Evolutionary conservation across 768 basidiomycete genomes (phyloP).

Genomic region (Trametes villosa): DNA sequence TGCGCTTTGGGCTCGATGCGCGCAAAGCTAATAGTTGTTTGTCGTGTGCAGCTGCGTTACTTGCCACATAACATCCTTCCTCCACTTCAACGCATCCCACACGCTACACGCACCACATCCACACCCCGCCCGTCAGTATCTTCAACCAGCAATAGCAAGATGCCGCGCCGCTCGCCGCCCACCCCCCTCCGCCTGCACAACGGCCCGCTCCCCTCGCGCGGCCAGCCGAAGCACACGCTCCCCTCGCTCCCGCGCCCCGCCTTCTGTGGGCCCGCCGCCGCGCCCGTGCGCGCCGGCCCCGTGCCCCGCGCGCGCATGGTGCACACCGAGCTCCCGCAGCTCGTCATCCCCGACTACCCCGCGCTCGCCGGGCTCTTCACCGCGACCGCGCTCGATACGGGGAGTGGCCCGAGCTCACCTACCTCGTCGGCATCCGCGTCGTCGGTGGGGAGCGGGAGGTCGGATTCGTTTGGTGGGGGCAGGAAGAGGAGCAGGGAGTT

Average conservation of each 20-base stretch:
- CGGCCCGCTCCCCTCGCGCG: conserved; percentile 67
- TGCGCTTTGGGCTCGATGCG: not conserved
- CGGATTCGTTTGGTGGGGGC: not conserved
- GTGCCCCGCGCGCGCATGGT: conserved; percentile 27
- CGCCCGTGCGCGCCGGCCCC: conserved; percentile 9
- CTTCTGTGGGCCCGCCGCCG: conserved; percentile 30
- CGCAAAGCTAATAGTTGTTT: not conserved
- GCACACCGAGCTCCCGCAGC: conserved; percentile 20
- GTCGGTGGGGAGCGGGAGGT: not conserved
- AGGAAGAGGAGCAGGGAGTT: conserved; percentile 20
- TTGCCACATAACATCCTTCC: conserved; percentile 2
- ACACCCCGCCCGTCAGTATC: not conserved
- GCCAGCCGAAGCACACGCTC: conserved; percentile 63
- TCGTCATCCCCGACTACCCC: conserved; percentile 12
- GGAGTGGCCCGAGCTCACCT: conserved; percentile 26
- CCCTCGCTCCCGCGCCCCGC: conserved; percentile 66
- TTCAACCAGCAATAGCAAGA: conserved; percentile 32
- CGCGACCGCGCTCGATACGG: conserved; percentile 4
- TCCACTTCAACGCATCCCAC: not conserved
- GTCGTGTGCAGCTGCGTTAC: not conserved
- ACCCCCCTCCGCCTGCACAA: conserved; percentile 62
- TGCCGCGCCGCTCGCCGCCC: conserved; percentile 74
- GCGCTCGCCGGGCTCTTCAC: conserved; percentile 1
- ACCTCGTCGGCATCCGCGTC: conserved; percentile 21
- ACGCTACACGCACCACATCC: not conserved